Percentiles rank a stretch among this genome's conserved stretches.
phyloP scores from a whole-genome alignment of 2,329 filamentous ascomycete genomes.

The Harringtonia lauricola region DNA sequence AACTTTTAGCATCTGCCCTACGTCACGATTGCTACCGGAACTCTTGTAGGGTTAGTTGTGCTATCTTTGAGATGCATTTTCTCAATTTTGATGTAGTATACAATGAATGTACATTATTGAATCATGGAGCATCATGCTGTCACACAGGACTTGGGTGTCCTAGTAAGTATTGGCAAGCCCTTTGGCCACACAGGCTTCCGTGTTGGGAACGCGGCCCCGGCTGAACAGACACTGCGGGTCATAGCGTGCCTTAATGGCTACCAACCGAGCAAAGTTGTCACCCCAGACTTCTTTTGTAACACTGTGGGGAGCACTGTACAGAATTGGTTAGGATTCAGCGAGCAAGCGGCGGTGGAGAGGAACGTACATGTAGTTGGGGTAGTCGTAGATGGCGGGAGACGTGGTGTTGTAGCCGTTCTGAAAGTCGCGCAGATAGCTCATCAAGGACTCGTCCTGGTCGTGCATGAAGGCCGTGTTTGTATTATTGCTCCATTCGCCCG shows the following conservation, averaged over 20 bases:
- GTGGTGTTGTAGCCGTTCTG: neutral
- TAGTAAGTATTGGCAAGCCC: constrained; percentile 1
- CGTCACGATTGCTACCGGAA: too few species aligned
- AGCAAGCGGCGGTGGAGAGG: neutral
- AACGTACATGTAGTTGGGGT: constrained; percentile 3
- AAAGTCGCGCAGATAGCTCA: constrained; percentile 1
- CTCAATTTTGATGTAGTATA: too few species aligned
- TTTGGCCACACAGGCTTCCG: neutral
- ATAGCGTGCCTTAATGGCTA: neutral
- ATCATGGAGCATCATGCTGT: too few species aligned
- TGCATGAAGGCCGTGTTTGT: constrained; percentile 3
- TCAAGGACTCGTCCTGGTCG: neutral
- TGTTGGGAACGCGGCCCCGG: neutral
- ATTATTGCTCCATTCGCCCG: constrained; percentile 2
- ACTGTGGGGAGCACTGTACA: neutral
- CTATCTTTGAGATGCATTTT: too few species aligned
- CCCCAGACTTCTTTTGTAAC: constrained; percentile 1
- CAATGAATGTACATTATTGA: too few species aligned
- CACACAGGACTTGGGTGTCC: too few species aligned
- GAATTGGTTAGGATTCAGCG: neutral
- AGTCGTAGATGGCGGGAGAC: neutral
- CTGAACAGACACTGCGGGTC: constrained; percentile 1
- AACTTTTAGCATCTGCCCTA: too few species aligned
- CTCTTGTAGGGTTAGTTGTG: too few species aligned
- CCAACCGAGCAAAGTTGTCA: constrained; percentile 1